Base-by-base conservation (phyloP, 2,329 filamentous ascomycete species). In the Ophiocordyceps camponoti-floridani region DNA sequence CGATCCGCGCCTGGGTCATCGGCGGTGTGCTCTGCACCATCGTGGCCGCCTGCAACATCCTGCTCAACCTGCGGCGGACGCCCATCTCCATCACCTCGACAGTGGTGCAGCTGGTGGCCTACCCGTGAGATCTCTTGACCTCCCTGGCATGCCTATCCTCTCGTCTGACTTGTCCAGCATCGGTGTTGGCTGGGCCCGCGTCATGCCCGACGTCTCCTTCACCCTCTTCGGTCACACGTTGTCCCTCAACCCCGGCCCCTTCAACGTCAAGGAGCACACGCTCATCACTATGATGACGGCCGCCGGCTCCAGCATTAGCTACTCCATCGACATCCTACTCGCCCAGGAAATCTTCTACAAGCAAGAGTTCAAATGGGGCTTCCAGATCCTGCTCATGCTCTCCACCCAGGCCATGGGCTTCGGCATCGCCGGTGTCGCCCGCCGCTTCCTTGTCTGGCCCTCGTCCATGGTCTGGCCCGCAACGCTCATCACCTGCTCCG, bases 381-480 rank as follows among this genome's bases (percentile, higher is more conserved):
- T 76, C 58, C 70, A 79, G 56, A 59, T 79, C 5, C 61, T 80
- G 5, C 65, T 78, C 47, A 70, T 68, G 45, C 67, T 79, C 47
- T 75, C 73, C 3, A 78, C 73, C 1, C 72, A 79, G 47, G 67
- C 75, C 52, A 74, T 77, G 47, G 78, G 78, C 6, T 79, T 79
- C 49, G 76, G 77, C 2, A 61, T 81, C 28, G 77, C 77, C 8
- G 77, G 77, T 3, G 55, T 80, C 46, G 64, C 68, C 27, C 65
- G 75, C 19, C 67, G 73, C 33, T 80, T 76, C 58, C 66, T 81
- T 27, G 68, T 76, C 26, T 72, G 65, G 58, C 77, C 74, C 1
- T 73, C 76, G 2, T 68, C 73, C 44, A 79, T 79, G 75, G 72
- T 80, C 44, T 80, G 76, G 75, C 76, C 76, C 1, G 65, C 69